Percentiles rank a stretch among this genome's conserved stretches.
Evolutionary conservation across 352 stramenopile genomes (phyloP).

Genomic region (Aphanomyces astaci): DNA sequence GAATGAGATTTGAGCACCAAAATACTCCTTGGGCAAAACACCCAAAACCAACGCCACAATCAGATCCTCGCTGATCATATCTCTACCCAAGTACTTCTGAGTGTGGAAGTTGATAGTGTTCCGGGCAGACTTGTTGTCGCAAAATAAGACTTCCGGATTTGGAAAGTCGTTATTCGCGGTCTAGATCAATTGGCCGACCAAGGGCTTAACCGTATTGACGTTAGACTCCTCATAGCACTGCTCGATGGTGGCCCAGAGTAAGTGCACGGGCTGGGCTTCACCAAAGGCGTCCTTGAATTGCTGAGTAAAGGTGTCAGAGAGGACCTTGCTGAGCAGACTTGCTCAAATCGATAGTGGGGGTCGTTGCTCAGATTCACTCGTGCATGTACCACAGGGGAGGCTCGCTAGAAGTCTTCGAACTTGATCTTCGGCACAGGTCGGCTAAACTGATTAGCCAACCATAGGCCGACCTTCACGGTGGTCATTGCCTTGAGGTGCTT

Average conservation of each 20-base stretch:
- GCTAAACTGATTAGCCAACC: neutral
- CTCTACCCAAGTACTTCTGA: no score
- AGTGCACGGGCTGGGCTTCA: neutral
- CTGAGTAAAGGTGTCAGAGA: neutral
- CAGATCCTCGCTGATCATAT: no score
- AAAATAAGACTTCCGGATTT: no score
- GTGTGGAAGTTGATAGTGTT: no score
- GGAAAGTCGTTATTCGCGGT: no score
- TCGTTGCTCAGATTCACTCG: neutral
- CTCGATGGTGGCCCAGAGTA: neutral
- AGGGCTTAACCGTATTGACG: no score
- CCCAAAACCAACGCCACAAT: no score
- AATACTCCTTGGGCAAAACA: no score
- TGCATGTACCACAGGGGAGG: neutral
- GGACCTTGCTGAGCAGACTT: neutral
- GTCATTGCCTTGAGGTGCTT: neutral
- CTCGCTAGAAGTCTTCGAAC: neutral
- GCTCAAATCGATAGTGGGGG: neutral
- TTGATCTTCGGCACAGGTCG: neutral
- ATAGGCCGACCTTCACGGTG: neutral
- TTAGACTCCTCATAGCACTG: no score
- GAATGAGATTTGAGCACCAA: no score
- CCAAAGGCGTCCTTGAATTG: neutral
- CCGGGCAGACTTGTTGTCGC: no score
- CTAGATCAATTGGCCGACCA: no score